These are phyloP conservation scores for Sphagnum contortum DNA, from an alignment of 225 moss, liverwort and hornwort species.

Conservation along the genomic window DNA sequence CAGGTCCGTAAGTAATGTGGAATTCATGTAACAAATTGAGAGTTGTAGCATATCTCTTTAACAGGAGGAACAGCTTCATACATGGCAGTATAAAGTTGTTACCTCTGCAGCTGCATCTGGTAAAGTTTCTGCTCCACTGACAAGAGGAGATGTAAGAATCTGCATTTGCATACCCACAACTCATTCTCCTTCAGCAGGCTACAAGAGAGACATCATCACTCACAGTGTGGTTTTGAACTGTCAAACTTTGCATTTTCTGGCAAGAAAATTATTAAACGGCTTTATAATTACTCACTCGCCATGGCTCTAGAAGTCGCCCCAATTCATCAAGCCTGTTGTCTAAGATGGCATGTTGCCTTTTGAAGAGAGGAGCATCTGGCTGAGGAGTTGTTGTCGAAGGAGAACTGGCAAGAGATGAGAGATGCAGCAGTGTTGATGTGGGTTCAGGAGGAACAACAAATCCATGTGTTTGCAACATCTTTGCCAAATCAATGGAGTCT, in stretches of 20 bases:
- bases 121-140: slow-evolving; percentile 64
- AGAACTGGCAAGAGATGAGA: slow-evolving; percentile 1
- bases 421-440: background rate
- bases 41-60: no score
- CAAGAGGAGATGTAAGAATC: slow-evolving; percentile 73
- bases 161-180: slow-evolving; percentile 17
- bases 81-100: no score
- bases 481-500: slow-evolving; percentile 44
- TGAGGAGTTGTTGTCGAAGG: no score
- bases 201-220: no score
- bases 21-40: no score
- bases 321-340: slow-evolving; percentile 79
- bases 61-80: no score
- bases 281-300: slow-evolving; percentile 44
- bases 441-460: slow-evolving; percentile 33
- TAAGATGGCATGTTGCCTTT: slow-evolving; percentile 40
- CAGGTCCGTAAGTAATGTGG: no score
- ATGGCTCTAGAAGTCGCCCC: slow-evolving; percentile 72
- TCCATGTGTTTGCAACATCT: slow-evolving; percentile 44
- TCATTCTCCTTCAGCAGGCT: no score
- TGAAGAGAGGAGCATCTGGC: slow-evolving; percentile 10
- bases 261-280: no score
- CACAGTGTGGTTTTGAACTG: no score
- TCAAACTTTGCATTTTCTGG: no score
- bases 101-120: slow-evolving; percentile 64